Evolutionary conservation across 202 grass and related monocot genomes (phyloP).

Genomic region (Cymbopogon flexuosus): DNA sequence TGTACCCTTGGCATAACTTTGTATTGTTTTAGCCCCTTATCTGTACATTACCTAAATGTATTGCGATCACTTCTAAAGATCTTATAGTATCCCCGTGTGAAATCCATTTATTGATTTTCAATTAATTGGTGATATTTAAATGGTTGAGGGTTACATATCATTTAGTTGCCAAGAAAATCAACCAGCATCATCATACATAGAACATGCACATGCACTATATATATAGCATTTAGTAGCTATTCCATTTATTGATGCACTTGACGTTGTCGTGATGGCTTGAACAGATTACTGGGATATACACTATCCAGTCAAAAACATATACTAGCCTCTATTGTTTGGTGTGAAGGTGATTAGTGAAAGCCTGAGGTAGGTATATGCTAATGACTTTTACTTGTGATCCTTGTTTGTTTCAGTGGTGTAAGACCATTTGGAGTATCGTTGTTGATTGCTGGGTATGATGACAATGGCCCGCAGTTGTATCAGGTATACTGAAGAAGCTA

Average conservation of each 20-base stretch:
- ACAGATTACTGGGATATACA: background rate
- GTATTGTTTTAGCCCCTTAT: background rate
- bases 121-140: background rate
- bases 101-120: background rate
- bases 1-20: background rate
- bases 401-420: slow-evolving; percentile 75
- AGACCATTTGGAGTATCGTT: slow-evolving; percentile 95
- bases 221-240: background rate
- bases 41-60: background rate
- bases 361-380: background rate
- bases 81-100: background rate
- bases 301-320: background rate
- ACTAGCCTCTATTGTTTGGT: background rate
- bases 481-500: slow-evolving; percentile 51
- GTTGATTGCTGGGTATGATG: slow-evolving; percentile 91
- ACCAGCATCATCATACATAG: background rate
- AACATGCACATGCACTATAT: background rate
- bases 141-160: background rate
- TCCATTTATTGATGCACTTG: background rate
- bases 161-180: background rate
- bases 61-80: background rate
- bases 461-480: slow-evolving; percentile 91
- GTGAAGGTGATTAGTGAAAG: background rate
- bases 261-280: background rate
- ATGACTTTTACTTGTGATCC: background rate